phyloP scores from a whole-genome alignment of 352 stramenopile species.

The Aphanomyces invadans region DNA sequence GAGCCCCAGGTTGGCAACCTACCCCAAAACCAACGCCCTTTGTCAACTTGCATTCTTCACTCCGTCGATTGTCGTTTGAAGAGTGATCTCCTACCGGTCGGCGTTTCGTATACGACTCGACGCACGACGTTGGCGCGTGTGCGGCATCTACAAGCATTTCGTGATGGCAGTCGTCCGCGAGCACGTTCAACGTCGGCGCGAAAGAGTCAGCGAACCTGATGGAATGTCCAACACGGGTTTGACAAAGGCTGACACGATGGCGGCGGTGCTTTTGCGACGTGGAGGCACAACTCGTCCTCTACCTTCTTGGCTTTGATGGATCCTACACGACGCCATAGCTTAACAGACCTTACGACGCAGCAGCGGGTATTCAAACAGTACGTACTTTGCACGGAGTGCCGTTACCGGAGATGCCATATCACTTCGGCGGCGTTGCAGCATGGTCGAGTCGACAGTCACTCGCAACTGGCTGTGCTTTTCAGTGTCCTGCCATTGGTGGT shows the following conservation, averaged over 20 bases:
- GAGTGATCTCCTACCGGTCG: constrained; percentile 29
- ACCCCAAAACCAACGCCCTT: no score
- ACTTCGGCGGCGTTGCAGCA: neutral
- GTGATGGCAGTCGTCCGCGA: no score
- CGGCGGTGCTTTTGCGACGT: neutral
- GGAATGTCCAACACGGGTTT: constrained; percentile 16
- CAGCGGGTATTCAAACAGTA: no score
- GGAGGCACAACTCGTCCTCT: constrained; percentile 15
- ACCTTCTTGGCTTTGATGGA: constrained; percentile 18
- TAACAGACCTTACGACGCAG: no score
- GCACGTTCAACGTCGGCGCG: no score
- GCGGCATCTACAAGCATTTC: constrained; percentile 20
- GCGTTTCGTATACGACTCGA: constrained; percentile 27
- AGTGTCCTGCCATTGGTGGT: constrained; percentile 5
- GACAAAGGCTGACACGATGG: constrained; percentile 7
- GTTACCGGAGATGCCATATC: constrained; percentile 23
- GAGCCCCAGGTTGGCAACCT: constrained; percentile 30
- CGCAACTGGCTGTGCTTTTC: constrained; percentile 8
- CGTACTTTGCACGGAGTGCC: constrained; percentile 2
- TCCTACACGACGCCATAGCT: neutral
- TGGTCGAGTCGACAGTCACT: neutral
- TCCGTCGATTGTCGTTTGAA: no score
- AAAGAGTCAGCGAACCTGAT: no score
- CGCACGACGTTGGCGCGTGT: neutral
- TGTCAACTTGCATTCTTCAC: no score